Percentiles rank a stretch among this genome's conserved stretches.
These are phyloP conservation scores for Vanrija sp. DNA, from an alignment of 1,284 basidiomycete species.

Conservation along the genomic window DNA sequence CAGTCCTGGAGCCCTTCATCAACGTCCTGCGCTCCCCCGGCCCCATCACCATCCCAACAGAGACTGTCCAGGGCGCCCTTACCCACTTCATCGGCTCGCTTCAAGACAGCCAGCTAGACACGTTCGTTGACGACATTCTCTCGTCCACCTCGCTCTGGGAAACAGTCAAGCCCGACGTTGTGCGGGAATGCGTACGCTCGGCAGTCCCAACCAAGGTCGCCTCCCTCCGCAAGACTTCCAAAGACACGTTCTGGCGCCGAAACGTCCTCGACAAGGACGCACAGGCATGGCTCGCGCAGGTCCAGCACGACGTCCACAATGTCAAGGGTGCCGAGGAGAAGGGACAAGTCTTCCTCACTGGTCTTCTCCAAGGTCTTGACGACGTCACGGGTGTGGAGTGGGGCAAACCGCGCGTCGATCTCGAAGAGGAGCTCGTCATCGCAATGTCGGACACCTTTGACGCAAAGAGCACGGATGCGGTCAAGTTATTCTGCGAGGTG, in stretches of 20 bases:
- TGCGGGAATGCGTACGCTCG: neutral
- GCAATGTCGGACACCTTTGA: conserved; percentile 11
- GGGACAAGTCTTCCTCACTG: conserved; percentile 8
- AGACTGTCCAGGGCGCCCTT: conserved; percentile 34
- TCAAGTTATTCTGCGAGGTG: conserved; percentile 13
- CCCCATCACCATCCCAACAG: conserved; percentile 22
- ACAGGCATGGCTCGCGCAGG: conserved; percentile 7
- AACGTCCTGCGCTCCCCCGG: conserved; percentile 18
- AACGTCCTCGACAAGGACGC: conserved; percentile 12
- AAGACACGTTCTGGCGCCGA: conserved; percentile 13
- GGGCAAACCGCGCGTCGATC: conserved; percentile 17
- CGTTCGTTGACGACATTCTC: conserved; percentile 20
- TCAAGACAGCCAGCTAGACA: conserved; percentile 13
- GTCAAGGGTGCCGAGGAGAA: neutral
- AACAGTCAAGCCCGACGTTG: conserved; percentile 2
- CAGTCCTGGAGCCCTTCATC: conserved; percentile 27
- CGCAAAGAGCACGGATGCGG: conserved; percentile 1
- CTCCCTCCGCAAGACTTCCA: conserved; percentile 3
- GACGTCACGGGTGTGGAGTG: conserved; percentile 23
- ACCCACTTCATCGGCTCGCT: conserved; percentile 37
- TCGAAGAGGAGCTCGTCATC: conserved; percentile 31
- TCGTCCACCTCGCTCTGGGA: conserved; percentile 26
- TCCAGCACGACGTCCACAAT: conserved; percentile 4
- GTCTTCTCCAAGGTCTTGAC: conserved; percentile 22
- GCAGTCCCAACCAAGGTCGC: neutral